Evolutionary conservation across 169 alveolate species (phyloP).

Genomic region (Eimeria necatrix): DNA sequence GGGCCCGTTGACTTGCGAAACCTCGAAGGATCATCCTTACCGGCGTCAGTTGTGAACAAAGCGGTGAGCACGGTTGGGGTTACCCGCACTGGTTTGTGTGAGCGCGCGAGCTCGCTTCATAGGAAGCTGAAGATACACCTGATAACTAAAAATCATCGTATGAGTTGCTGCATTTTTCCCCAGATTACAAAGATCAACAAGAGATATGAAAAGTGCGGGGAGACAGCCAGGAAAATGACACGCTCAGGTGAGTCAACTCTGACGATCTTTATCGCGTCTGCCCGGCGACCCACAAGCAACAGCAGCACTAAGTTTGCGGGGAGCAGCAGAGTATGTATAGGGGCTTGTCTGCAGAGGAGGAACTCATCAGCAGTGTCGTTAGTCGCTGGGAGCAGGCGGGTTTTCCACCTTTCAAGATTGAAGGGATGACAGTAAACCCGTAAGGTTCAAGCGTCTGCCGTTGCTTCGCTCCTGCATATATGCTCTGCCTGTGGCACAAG

Average conservation of each 20-base stretch:
- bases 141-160: too few relatives aligned
- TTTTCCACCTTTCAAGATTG: slow-evolving; percentile 19
- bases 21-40: slow-evolving; percentile 27
- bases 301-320: neutral
- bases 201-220: slow-evolving; percentile 51
- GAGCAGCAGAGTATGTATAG: neutral
- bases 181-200: slow-evolving; percentile 29
- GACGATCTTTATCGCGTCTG: neutral
- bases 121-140: too few relatives aligned
- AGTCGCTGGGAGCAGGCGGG: slow-evolving; percentile 37
- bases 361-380: slow-evolving; percentile 13
- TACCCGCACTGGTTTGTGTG: neutral
- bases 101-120: too few relatives aligned
- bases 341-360: slow-evolving; percentile 54
- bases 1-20: neutral
- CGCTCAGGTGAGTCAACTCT: neutral
- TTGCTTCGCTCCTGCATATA: too few relatives aligned
- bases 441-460: neutral
- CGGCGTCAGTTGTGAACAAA: neutral
- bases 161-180: neutral
- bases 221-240: slow-evolving; percentile 25
- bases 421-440: slow-evolving; percentile 48
- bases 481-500: too few relatives aligned
- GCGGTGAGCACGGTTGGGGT: slow-evolving; percentile 51
- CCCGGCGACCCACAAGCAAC: neutral